These are phyloP conservation scores for Esteya vermicola DNA, from an alignment of 2,329 filamentous ascomycete genomes.

Conservation along the genomic window DNA sequence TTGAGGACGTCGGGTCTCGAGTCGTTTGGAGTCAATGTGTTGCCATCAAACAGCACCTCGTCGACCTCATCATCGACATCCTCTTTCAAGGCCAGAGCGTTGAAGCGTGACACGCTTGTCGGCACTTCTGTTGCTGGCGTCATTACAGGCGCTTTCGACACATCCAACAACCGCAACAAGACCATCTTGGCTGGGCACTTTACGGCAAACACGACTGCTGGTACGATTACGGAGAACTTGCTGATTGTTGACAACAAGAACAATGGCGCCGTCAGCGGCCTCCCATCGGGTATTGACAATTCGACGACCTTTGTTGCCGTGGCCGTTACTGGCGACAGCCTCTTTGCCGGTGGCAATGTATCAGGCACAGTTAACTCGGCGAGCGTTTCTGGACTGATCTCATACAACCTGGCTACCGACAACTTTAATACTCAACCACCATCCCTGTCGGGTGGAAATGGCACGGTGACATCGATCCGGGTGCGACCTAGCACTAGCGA, in stretches of 20 bases:
- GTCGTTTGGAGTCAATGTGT: conserved; percentile 42
- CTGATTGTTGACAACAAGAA: conserved; percentile 68
- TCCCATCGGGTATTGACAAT: conserved; percentile 49
- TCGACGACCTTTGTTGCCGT: conserved; percentile 66
- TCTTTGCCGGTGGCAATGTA: conserved; percentile 74
- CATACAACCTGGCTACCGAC: conserved; percentile 58
- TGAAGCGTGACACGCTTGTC: conserved; percentile 31
- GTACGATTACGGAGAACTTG: conserved; percentile 63
- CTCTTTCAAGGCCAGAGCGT: conserved; percentile 19
- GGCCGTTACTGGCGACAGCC: conserved; percentile 47
- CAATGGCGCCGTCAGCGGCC: conserved; percentile 50
- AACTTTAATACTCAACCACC: conserved; percentile 61
- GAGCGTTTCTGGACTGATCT: conserved; percentile 57
- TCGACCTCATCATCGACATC: conserved; percentile 14
- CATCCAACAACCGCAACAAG: conserved; percentile 50
- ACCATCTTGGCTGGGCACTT: conserved; percentile 87
- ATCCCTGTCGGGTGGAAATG: conserved; percentile 53
- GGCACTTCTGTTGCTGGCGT: conserved; percentile 45
- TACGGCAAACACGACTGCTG: conserved; percentile 51
- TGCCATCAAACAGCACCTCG: conserved; percentile 17
- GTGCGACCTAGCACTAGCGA: conserved; percentile 55
- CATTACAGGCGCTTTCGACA: conserved; percentile 67
- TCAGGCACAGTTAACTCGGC: conserved; percentile 53
- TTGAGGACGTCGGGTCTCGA: conserved; percentile 41
- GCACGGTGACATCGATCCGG: conserved; percentile 63